Conservation (phyloP, 805 yeast genomes). For the Zygotorulaspora danielsina region DNA sequence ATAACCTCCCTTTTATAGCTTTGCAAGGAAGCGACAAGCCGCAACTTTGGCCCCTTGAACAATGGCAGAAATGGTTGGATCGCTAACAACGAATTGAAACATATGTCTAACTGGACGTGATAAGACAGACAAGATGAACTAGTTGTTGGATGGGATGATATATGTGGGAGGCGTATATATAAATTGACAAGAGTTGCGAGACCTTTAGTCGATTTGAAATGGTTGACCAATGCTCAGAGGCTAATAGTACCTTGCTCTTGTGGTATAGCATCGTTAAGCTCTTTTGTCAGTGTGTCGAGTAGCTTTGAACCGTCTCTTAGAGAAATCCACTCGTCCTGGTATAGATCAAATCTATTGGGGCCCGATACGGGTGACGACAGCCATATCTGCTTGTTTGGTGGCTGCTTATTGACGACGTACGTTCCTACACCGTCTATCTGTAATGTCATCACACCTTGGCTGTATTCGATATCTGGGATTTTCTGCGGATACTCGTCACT, state of each 20-base stretch:
- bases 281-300: constrained; percentile 47
- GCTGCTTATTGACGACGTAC: constrained; percentile 93
- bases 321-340: constrained; percentile 73
- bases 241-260: constrained; percentile 11
- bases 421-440: constrained; percentile 69
- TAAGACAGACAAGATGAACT: background rate
- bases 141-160: no score
- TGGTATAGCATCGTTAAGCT: constrained; percentile 39
- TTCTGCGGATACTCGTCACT: constrained; percentile 59
- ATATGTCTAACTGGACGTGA: background rate
- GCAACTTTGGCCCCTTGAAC: background rate
- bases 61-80: background rate
- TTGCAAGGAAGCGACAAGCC: no score
- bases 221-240: no score
- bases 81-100: constrained; percentile 8
- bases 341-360: constrained; percentile 78
- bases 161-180: no score
- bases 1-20: no score
- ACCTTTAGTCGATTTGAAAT: no score
- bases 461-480: constrained; percentile 63
- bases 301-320: constrained; percentile 57
- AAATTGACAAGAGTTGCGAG: no score
- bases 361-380: constrained; percentile 89
- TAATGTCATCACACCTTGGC: constrained; percentile 81
- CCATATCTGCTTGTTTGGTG: constrained; percentile 97